phyloP scores from a whole-genome alignment of 768 basidiomycete genomes.

The Naganishia kalamii region DNA sequence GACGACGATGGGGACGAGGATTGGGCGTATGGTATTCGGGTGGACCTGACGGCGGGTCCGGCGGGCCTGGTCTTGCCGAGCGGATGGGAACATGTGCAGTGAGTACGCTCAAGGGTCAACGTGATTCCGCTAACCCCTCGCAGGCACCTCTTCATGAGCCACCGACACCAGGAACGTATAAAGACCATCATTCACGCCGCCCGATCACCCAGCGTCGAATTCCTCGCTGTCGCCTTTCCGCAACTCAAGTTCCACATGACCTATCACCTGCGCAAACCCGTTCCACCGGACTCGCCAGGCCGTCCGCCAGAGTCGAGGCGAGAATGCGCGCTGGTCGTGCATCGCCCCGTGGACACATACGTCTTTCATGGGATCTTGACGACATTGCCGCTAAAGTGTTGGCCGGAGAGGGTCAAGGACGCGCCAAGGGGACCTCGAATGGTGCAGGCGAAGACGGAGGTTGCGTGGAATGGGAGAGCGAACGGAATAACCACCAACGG shows the following conservation, averaged over 20 bases:
- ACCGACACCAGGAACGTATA: background rate
- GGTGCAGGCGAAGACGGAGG: no score
- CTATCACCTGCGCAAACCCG: background rate
- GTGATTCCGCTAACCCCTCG: background rate
- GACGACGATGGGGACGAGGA: conserved; percentile 2
- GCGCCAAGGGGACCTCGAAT: no score
- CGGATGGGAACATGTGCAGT: background rate
- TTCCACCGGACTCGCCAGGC: background rate
- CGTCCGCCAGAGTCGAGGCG: background rate
- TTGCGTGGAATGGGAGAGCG: no score
- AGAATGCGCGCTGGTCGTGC: conserved; percentile 1
- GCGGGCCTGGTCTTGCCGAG: background rate
- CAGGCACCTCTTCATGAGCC: background rate
- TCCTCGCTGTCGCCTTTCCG: background rate
- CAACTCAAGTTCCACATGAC: conserved; percentile 1
- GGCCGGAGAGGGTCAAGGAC: background rate
- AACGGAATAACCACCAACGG: no score
- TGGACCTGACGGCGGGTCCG: background rate
- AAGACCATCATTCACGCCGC: background rate
- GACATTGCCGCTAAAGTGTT: background rate
- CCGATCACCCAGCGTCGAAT: background rate
- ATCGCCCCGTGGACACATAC: background rate
- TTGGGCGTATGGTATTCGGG: background rate
- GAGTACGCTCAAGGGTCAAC: background rate
- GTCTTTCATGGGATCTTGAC: background rate